A percentile compares a stretch with the other conserved stretches of the same genome.
These are phyloP conservation scores for Nicotiana tomentosiformis DNA, from an alignment of 257 asterid genomes.

Conservation along the genomic window DNA sequence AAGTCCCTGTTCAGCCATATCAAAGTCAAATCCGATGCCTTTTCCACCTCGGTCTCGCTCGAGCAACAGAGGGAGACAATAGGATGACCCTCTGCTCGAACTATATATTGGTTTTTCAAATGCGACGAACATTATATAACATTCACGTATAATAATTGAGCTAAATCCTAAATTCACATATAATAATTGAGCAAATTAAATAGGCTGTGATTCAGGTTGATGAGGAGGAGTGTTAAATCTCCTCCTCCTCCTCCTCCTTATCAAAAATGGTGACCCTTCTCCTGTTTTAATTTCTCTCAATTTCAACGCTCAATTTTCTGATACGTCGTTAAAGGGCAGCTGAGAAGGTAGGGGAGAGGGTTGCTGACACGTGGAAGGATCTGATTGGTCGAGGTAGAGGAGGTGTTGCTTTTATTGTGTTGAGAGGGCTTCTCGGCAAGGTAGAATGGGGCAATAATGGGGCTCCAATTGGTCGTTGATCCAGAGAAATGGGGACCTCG, in stretches of 20 bases:
- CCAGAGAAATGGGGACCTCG: constrained; percentile 21
- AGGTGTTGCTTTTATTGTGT: constrained; percentile 6
- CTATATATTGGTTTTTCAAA: neutral
- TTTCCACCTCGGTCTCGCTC: neutral
- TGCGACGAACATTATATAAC: neutral
- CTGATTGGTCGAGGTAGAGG: constrained; percentile 1
- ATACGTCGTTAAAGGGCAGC: constrained; percentile 2
- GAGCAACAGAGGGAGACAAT: neutral
- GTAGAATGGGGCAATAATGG: constrained; percentile 1
- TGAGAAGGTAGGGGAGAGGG: neutral
- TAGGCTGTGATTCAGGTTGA: neutral
- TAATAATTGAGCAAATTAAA: neutral
- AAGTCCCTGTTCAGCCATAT: constrained; percentile 24
- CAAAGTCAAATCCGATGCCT: neutral
- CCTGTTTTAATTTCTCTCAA: constrained; percentile 7
- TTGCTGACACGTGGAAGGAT: constrained; percentile 4
- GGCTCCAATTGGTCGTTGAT: neutral
- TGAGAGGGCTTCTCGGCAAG: constrained; percentile 8
- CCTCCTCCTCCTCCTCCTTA: neutral
- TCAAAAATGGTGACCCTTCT: constrained; percentile 8
- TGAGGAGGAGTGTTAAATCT: neutral
- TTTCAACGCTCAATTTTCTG: constrained; percentile 21
- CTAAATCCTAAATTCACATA: neutral
- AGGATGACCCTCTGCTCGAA: neutral
- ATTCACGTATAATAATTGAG: neutral